These are phyloP conservation scores for Phaeosphaeriaceae sp. DNA, from an alignment of 2,329 filamentous ascomycete genomes.

Conservation along the genomic window DNA sequence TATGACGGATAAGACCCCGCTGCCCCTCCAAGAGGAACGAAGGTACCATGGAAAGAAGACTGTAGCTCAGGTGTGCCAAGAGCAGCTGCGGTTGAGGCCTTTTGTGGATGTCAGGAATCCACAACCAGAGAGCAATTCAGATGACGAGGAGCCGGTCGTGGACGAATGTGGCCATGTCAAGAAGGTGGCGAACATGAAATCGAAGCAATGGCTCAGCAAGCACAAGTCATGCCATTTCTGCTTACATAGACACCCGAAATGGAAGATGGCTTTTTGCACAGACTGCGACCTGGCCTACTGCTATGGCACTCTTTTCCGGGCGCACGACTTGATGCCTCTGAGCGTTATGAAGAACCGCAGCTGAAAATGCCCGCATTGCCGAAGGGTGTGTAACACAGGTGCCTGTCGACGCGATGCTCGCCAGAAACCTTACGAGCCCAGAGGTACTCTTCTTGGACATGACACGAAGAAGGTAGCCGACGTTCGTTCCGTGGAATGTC, in stretches of 20 bases:
- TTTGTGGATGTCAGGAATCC: slow-evolving; percentile 81
- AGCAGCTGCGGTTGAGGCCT: slow-evolving; percentile 79
- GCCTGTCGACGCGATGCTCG: slow-evolving; percentile 72
- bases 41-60: slow-evolving; percentile 75
- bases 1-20: slow-evolving; percentile 70
- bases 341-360: slow-evolving; percentile 78
- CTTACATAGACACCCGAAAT: slow-evolving; percentile 77
- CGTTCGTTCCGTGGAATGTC: slow-evolving; percentile 83
- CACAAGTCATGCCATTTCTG: slow-evolving; percentile 80
- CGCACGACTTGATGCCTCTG: slow-evolving; percentile 89
- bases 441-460: slow-evolving; percentile 85
- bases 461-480: slow-evolving; percentile 92
- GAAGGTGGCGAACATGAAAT: slow-evolving; percentile 68
- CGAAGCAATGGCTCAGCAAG: slow-evolving; percentile 57
- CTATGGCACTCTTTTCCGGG: slow-evolving; percentile 90
- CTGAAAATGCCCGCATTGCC: slow-evolving; percentile 91
- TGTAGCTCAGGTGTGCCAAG: slow-evolving; percentile 91
- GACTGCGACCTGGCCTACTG: slow-evolving; percentile 82
- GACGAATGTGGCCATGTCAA: slow-evolving; percentile 70
- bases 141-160: slow-evolving; percentile 62
- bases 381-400: slow-evolving; percentile 85
- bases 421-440: slow-evolving; percentile 83
- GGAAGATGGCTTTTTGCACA: slow-evolving; percentile 84
- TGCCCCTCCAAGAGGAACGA: slow-evolving; percentile 73
- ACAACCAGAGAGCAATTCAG: slow-evolving; percentile 52